Conservation (phyloP, 83 land plant species). For the Picea engelmannii region DNA sequence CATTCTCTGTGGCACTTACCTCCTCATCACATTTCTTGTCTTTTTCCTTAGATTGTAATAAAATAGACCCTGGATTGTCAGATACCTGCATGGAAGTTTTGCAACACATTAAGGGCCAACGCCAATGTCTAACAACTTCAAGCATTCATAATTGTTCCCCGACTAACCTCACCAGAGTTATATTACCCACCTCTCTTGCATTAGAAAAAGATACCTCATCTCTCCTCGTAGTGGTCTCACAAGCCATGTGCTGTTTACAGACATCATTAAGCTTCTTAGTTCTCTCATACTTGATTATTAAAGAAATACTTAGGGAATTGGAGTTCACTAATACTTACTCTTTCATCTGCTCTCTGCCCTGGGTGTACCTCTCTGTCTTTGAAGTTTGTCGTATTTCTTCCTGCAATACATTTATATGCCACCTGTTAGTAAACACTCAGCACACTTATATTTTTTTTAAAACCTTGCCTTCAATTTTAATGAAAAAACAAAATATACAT, state of each 20-base stretch:
- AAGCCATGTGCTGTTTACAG: no score
- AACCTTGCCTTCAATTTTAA: neutral
- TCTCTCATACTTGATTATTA: slow-evolving; percentile 3
- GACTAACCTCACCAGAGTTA: no score
- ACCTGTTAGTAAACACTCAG: neutral
- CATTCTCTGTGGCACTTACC: neutral
- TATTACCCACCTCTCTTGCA: no score
- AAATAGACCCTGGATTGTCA: neutral
- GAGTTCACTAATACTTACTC: neutral
- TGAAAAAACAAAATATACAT: neutral
- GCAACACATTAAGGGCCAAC: no score
- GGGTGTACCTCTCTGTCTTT: neutral
- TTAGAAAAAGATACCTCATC: no score
- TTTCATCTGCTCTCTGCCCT: neutral
- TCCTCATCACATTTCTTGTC: neutral
- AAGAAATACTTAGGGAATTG: neutral
- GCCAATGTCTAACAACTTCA: no score
- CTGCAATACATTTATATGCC: neutral
- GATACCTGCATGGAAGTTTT: neutral
- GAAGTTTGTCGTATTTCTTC: neutral
- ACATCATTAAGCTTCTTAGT: neutral
- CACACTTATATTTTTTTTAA: neutral
- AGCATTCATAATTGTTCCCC: no score
- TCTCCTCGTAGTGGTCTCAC: no score
- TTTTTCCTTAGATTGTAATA: neutral